These are phyloP conservation scores for Geranium rotundifolium DNA, from an alignment of 345 rosid species.

Conservation along the genomic window DNA sequence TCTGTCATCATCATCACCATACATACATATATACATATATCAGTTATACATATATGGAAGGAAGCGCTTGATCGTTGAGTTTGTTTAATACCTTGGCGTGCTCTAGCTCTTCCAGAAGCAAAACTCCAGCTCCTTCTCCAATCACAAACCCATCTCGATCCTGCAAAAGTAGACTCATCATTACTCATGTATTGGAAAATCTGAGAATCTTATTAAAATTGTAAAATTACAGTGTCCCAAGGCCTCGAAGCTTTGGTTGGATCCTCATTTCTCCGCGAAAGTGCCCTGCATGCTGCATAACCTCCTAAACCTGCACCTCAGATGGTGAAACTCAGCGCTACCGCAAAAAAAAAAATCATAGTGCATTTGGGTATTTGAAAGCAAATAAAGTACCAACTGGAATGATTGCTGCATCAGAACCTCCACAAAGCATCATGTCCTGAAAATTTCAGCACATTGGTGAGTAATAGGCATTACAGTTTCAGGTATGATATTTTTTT, in stretches of 20 bases:
- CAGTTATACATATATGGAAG: no score
- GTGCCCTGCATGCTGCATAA: conserved; percentile 38
- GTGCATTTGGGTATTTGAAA: no score
- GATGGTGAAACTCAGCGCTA: no score
- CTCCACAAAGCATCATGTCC: conserved; percentile 53
- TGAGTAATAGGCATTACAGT: no score
- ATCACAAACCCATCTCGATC: conserved; percentile 49
- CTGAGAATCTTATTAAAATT: background rate
- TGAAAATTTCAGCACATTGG: conserved; percentile 9
- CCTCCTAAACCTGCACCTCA: conserved; percentile 38
- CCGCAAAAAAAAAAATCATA: no score
- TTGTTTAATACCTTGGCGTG: conserved; percentile 36
- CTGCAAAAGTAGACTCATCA: conserved; percentile 12
- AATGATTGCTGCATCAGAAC: conserved; percentile 41
- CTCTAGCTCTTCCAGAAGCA: conserved; percentile 46
- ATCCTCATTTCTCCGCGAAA: conserved; percentile 39
- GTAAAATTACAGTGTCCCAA: conserved; percentile 36
- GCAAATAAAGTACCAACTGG: conserved; percentile 29
- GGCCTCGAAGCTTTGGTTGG: conserved; percentile 55
- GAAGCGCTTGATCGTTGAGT: background rate
- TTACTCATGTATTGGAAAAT: no score
- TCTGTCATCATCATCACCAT: conserved; percentile 13
- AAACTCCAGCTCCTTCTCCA: conserved; percentile 60
- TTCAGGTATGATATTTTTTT: no score
- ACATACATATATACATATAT: no score